Base-by-base conservation (phyloP, 2,329 filamentous ascomycete genomes). In the Pseudogymnoascus sp. region DNA sequence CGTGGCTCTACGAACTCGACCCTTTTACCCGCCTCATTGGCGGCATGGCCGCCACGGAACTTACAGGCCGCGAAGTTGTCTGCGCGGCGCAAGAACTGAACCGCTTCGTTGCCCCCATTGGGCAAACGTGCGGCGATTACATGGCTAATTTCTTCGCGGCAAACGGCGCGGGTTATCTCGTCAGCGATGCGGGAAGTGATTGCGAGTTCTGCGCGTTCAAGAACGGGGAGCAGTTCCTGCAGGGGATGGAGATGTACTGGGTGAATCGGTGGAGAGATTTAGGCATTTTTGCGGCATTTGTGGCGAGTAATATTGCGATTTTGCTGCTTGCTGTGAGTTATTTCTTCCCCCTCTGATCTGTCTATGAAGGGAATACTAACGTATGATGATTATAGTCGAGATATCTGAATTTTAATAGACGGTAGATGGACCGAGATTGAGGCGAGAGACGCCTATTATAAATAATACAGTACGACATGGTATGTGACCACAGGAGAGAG, bases 161-260 rank as follows among this genome's bases (percentile, higher is more conserved):
- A 3, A 18, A 30, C 5, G 55, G 34, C 71, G 74, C 19, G 72
- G 71, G 0, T 61, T 67, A 82, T 57, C 72, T 89, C 1, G 64
- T 80, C 57, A 88, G 88, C 65, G 76, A 82, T 2, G 82, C 79
- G 0, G 82, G 74, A 0, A 66, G 71, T 0, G 74, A 70, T 0
- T 89, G 86, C 68, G 71, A 71, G 37, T 84, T 88, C 0, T 89
- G 86, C 66, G 75, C 82, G 63, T 89, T 82, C 67, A 71, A 69
- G 1, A 71, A 67, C n/a, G 85, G 83, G 90, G 81, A 95, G 65
- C 79, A 95, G 74, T 95, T 92, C 69, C 95, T 89, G 69, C 69
- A 75, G 59, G 78, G 82, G 0, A 78, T 95, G 15, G 79, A 80
- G 2, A 80, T 95, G 67, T 75, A 74, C 2, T 95, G 86, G 67